Base-by-base conservation (phyloP, 1,139 yeast species). In the Casaregolazyma suthepensis region DNA sequence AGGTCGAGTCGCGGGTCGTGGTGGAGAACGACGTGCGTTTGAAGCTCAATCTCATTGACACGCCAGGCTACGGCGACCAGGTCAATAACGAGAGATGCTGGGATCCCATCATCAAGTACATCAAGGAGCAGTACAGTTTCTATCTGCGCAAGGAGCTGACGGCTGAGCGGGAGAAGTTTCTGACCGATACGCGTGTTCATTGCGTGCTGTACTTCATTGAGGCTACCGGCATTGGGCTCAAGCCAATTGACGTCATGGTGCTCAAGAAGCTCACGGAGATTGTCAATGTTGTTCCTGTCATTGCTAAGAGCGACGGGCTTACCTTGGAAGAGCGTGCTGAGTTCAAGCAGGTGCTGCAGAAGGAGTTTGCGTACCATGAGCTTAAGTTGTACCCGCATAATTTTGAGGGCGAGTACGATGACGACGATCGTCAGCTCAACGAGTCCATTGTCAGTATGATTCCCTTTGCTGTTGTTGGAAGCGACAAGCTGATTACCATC, bases 41-140 rank as follows among this genome's bases (percentile, higher is more conserved):
- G 68, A 85, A 86, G 65, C 75, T 93, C 60, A 91, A 89, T 63
- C 83, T 91, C 56, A 87, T 93, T 68, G 99, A 93, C 69, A 93
- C 98, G 7, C 98, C 98, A 12, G 99, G 99, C 7, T 93, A 89
- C 75, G 98, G 96, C 43, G 99, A 93, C 74, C 96, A 88, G 72
- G 86, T 93, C 64, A 89, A 93, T 74, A 93, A 93, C 72, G 96
- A 90, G 65, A 86, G 87, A 71, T 93, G 76, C 66, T 93, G 98
- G 98, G 98, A 93, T 63, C 97, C 97, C 47, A 85, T 93, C 63
- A 85, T 91, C 63, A 90, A 89, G 73, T 91, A 91, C 72, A 89
- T 93, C 69, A 90, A 91, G 74, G 99, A 93, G 71, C 99, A 93
- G 74, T 96, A 93, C 71, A 87, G 96, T 37, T 87, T 85, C 65